Percentiles rank a stretch among this genome's conserved stretches.
Conservation (phyloP, 768 basidiomycete species). For the Xanthoconium stramineum region DNA sequence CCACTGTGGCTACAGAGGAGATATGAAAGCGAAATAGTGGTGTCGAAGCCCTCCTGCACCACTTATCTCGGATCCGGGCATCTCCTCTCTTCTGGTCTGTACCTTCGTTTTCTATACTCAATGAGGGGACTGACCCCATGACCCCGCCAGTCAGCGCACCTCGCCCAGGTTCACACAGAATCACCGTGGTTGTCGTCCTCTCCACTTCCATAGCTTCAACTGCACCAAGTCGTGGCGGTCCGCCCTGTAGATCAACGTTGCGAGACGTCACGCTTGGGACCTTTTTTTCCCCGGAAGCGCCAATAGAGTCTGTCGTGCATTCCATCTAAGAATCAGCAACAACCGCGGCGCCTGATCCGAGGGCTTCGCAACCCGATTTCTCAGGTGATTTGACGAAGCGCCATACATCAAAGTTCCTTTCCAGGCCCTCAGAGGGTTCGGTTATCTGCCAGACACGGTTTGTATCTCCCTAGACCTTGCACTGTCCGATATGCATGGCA, state of each 20-base stretch:
- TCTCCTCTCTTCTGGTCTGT: slow-evolving; percentile 7
- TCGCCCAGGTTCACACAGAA: neutral
- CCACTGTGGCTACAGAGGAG: neutral
- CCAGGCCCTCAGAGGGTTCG: neutral
- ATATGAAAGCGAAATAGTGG: neutral
- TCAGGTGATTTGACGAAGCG: neutral
- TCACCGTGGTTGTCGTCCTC: neutral
- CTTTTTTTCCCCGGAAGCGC: neutral
- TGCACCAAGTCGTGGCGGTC: neutral
- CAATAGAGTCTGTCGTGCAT: neutral
- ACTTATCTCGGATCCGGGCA: slow-evolving; percentile 9
- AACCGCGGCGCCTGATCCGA: slow-evolving; percentile 17
- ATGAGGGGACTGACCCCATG: neutral
- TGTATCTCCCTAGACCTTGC: neutral
- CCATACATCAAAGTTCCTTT: neutral
- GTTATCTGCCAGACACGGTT: neutral
- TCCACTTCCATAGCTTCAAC: neutral
- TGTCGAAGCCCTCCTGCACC: neutral
- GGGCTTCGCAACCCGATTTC: slow-evolving; percentile 12
- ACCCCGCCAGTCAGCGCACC: slow-evolving; percentile 2
- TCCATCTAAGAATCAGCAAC: slow-evolving; percentile 6
- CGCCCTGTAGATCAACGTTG: slow-evolving; percentile 2
- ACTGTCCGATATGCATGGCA: neutral
- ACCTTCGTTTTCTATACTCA: slow-evolving; percentile 4
- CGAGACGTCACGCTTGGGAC: neutral